A percentile compares a stretch with the other conserved stretches of the same genome.
These are phyloP conservation scores for Larix kaempferi DNA, from an alignment of 75 land plant species.

Conservation along the genomic window DNA sequence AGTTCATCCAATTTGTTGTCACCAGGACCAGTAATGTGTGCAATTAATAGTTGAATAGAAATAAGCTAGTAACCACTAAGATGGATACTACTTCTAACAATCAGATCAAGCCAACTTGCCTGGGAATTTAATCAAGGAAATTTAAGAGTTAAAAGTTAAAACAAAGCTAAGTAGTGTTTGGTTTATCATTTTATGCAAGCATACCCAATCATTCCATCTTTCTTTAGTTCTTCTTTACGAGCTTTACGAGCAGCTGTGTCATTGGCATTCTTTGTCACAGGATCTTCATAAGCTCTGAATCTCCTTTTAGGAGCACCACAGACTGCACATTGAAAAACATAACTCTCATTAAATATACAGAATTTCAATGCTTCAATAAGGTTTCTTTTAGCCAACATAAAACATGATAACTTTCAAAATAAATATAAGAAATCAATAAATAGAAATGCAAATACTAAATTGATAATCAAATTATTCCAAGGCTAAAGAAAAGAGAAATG, in stretches of 20 bases:
- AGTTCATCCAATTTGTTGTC: neutral
- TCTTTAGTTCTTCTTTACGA: constrained; percentile 73
- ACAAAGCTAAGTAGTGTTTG: neutral
- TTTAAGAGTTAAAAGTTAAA: neutral
- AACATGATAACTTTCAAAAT: neutral
- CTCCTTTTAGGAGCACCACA: constrained; percentile 94
- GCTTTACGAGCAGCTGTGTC: constrained; percentile 66
- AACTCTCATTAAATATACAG: neutral
- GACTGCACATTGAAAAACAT: constrained; percentile 43
- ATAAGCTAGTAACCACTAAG: neutral
- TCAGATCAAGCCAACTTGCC: neutral
- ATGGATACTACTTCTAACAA: neutral
- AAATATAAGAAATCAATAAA: neutral
- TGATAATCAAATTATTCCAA: neutral
- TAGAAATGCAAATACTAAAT: neutral
- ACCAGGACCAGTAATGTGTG: neutral
- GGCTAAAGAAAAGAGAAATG: neutral
- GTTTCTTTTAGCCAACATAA: neutral
- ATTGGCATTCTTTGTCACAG: constrained; percentile 69
- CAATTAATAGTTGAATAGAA: neutral
- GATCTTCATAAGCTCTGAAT: constrained; percentile 69
- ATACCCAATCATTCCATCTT: constrained; percentile 82
- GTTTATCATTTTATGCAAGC: neutral
- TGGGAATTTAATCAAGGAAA: neutral
- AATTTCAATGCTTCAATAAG: neutral